phyloP scores from a whole-genome alignment of 2,329 filamentous ascomycete genomes.

The Cladophialophora chaetospira region DNA sequence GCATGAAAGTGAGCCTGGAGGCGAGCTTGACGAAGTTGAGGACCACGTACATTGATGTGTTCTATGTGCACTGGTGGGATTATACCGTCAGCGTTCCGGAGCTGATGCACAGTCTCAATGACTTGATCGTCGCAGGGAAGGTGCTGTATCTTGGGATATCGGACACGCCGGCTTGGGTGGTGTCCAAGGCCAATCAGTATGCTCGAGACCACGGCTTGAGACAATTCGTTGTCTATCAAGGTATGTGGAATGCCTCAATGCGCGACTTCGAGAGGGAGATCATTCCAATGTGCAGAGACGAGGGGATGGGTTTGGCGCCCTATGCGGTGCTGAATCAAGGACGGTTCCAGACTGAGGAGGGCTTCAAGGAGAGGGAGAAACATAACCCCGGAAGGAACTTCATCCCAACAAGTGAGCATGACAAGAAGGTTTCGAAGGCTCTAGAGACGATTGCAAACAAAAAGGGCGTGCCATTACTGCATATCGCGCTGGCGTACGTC shows the following conservation, averaged over 20 bases:
- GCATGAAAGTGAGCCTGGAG: conserved; percentile 36
- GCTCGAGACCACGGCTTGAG: conserved; percentile 69
- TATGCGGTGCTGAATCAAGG: conserved; percentile 46
- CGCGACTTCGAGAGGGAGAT: conserved; percentile 70
- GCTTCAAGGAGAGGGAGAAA: conserved; percentile 10
- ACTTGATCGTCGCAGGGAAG: conserved; percentile 61
- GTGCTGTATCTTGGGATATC: conserved; percentile 67
- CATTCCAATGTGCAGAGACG: conserved; percentile 63
- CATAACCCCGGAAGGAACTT: conserved; percentile 7
- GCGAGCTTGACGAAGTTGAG: conserved; percentile 38
- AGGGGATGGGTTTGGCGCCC: conserved; percentile 63
- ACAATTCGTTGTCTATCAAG: conserved; percentile 70
- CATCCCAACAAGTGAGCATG: conserved; percentile 38
- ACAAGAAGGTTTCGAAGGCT: conserved; percentile 69
- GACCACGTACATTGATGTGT: conserved; percentile 41
- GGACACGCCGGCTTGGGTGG: conserved; percentile 36
- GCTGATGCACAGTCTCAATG: conserved; percentile 68
- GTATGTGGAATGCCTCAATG: conserved; percentile 60
- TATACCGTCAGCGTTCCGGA: conserved; percentile 66
- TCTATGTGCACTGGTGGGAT: conserved; percentile 57
- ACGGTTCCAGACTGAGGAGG: conserved; percentile 37
- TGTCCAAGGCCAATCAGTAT: conserved; percentile 54
- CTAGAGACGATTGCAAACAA: conserved; percentile 38
- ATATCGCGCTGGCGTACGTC: conserved; percentile 53
- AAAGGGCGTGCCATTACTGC: conserved; percentile 14